Base-by-base conservation (phyloP, 2,329 filamentous ascomycete species). In the Neopestalotiopsis rosae region DNA sequence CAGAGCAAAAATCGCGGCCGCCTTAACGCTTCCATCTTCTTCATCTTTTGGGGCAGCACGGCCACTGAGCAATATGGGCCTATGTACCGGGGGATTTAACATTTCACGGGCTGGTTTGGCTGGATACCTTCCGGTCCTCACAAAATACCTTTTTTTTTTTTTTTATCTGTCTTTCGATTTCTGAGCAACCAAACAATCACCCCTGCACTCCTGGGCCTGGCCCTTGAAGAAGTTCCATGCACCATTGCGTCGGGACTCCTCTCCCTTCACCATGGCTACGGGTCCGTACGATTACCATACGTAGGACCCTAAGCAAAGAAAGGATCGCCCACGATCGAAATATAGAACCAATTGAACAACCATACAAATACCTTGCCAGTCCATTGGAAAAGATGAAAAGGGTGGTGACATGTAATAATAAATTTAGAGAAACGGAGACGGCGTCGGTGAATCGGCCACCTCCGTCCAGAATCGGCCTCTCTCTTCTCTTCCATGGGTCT, bases 1-100 rank as follows among this genome's bases (percentile, higher is more conserved):
- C 34, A 38, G 34, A 38, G 34, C 10, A 38, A 12, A 64, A 64
- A 64, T 64, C 49, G 61, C 61, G 61, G 61, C 61, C 61, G 61
- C 61, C 61, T 64, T 64, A 64, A 52, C 30, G 59, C n/a, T 14
- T 34, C 30, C 17, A 12, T 56, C 13, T 59, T 28, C 24, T 28
- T 28, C 24, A 28, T 28, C 24, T 28, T 28, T 28, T 28, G 24
- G 24, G 24, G 24, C 59, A 17, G 14, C 59, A 42, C 59, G 45
- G 45, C 45, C 45, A 52, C 45, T 52, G 17, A 52, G n/a, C 9
- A 20, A 7, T 17, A 52, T 38, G 34, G 45, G 17, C n/a, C 45
- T 10, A 52, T 28, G 24, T 28, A 28, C 24, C 24, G 3, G 24
- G 24, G 24, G 24, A 28, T 28, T 49, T n/a, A n/a, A 49, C 42